These are phyloP conservation scores for Patellifolia procumbens DNA, from an alignment of 179 eudicot genomes.

Conservation along the genomic window DNA sequence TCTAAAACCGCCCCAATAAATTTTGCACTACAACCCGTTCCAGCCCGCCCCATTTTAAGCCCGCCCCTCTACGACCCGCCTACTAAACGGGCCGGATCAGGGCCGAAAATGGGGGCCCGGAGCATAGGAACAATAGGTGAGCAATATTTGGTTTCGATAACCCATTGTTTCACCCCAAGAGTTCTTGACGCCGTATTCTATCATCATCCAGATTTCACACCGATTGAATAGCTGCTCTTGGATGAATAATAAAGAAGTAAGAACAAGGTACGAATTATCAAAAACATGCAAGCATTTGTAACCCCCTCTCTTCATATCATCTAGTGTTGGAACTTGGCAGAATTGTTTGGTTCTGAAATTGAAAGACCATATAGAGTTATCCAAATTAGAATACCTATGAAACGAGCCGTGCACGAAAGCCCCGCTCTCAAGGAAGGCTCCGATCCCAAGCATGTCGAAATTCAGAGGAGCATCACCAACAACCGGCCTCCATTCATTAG, in stretches of 20 bases:
- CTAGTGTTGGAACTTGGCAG: neutral
- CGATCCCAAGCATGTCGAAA: neutral
- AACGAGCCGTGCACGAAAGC: neutral
- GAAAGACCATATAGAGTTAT: neutral
- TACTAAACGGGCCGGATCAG: no score
- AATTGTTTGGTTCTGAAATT: neutral
- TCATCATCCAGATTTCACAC: neutral
- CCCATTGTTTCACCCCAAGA: neutral
- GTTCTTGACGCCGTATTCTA: neutral
- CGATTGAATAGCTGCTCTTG: neutral
- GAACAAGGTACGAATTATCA: neutral
- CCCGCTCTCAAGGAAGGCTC: neutral
- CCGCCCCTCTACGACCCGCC: no score
- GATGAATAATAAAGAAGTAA: neutral
- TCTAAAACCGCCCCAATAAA: no score
- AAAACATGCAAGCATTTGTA: neutral
- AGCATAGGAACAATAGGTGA: neutral
- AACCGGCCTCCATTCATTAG: no score
- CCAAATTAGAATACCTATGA: neutral
- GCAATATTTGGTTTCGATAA: neutral
- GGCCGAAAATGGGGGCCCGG: no score
- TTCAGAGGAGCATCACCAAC: no score
- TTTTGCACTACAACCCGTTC: no score
- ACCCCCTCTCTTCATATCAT: neutral
- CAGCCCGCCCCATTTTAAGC: no score